phyloP scores from a whole-genome alignment of 805 yeast genomes.

The Ogataea wickerhamii region DNA sequence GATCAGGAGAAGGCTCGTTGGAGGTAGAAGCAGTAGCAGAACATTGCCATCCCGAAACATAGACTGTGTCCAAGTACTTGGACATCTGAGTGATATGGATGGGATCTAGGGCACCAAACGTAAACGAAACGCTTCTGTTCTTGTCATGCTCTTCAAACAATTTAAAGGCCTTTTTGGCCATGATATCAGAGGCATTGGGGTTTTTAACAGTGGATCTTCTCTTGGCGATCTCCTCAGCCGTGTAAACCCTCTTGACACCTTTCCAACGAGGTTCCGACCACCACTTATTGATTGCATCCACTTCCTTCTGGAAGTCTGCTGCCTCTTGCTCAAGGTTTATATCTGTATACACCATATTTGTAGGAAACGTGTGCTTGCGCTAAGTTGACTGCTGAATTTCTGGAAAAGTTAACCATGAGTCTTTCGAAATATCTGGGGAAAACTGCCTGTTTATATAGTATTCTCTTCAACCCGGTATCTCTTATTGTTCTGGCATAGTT shows the following conservation, averaged over 20 bases:
- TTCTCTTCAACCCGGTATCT: not conserved
- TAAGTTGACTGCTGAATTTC: not conserved
- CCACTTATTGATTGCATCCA: slow-evolving; percentile 76
- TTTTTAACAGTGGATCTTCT: slow-evolving; percentile 80
- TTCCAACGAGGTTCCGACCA: slow-evolving; percentile 93
- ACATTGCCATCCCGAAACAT: slow-evolving; percentile 98
- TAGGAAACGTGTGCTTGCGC: not conserved
- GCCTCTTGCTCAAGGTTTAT: slow-evolving; percentile 64
- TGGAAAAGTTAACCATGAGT: not conserved
- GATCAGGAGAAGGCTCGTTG: slow-evolving; percentile 96
- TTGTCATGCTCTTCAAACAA: slow-evolving; percentile 68
- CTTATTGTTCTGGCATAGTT: not conserved
- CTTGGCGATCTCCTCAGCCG: slow-evolving; percentile 83
- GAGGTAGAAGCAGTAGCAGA: slow-evolving; percentile 97
- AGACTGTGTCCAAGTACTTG: slow-evolving; percentile 85
- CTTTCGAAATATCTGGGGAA: not conserved
- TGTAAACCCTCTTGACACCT: slow-evolving; percentile 80
- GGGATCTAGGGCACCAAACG: slow-evolving; percentile 96
- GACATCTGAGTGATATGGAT: slow-evolving; percentile 97
- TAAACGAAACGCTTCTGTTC: slow-evolving; percentile 73
- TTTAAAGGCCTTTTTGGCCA: slow-evolving; percentile 77
- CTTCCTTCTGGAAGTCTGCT: slow-evolving; percentile 59
- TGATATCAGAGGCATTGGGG: slow-evolving; percentile 70
- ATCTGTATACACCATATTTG: slow-evolving; percentile 46
- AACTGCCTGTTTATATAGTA: not conserved